These are phyloP conservation scores for Galerina sulciceps DNA, from an alignment of 768 basidiomycete species.

Conservation along the genomic window DNA sequence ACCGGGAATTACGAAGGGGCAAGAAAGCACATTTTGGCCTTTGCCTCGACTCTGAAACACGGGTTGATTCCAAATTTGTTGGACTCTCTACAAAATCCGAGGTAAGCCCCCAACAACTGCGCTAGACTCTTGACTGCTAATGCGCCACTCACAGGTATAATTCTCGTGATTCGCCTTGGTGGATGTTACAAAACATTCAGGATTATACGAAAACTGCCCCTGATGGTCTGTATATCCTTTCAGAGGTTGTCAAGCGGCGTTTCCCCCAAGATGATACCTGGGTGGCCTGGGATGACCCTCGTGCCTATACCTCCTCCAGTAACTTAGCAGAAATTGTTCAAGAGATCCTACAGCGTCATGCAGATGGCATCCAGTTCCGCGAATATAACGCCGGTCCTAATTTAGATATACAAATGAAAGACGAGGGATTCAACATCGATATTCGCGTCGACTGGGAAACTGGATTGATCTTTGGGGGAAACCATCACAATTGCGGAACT, in stretches of 20 bases:
- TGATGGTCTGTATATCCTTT: constrained; percentile 79
- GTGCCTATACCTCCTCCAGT: constrained; percentile 80
- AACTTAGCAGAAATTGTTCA: constrained; percentile 95
- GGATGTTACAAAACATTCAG: constrained; percentile 99
- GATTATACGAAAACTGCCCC: constrained; percentile 88
- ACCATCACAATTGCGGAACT: constrained; percentile 83
- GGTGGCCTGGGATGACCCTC: constrained; percentile 88
- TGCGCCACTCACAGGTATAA: constrained; percentile 65
- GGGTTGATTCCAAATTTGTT: constrained; percentile 95
- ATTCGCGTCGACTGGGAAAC: constrained; percentile 96
- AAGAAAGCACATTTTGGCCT: constrained; percentile 88
- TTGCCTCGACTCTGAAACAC: constrained; percentile 92
- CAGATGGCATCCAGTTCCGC: constrained; percentile 88
- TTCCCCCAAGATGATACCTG: constrained; percentile 95
- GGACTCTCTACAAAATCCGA: constrained; percentile 84
- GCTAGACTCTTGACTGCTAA: background rate
- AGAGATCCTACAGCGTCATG: constrained; percentile 94
- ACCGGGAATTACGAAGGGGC: constrained; percentile 90
- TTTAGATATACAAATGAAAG: constrained; percentile 96
- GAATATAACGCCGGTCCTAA: constrained; percentile 97
- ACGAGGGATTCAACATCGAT: constrained; percentile 91
- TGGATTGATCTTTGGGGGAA: constrained; percentile 90
- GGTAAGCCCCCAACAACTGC: constrained; percentile 48
- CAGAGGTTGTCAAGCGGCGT: constrained; percentile 85
- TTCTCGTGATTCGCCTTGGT: constrained; percentile 98